Base-by-base conservation (phyloP, 2,329 filamentous ascomycete genomes). In the Aplosporella prunicola region DNA sequence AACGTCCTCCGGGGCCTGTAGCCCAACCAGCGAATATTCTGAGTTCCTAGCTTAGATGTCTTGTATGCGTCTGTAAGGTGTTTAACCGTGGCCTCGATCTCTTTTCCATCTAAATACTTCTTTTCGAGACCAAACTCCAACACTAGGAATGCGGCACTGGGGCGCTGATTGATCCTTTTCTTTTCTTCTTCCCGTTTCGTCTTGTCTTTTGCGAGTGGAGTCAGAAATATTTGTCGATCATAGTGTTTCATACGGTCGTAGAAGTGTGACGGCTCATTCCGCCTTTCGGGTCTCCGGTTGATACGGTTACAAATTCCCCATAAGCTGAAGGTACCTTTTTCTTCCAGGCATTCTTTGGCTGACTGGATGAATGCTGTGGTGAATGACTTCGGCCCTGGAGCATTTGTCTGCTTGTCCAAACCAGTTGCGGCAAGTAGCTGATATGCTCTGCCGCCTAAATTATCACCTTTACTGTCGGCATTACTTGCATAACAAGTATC, bases 401-500 rank as follows among this genome's bases (percentile, higher is more conserved):
- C 35, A 5, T 50, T 45, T 2, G 56, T 60, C 2, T 49, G 51
- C 5, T 44, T 25, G 35, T 59, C 44, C 3, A 49, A 44, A 2
- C 42, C 40, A 30, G 53, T 57, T 1, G 56, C 56, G 29, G 52
- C 53, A 7, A 60, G 41, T 2, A 59, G 37, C 31, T 60, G 55
- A 10, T 58, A 58, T 5, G 51, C 55, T 30, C 50, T 44, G 4
- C 41, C 44, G 7, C 50, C 45, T 9, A 48, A 46, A 23, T 40
- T 49, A 9, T 40, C 45, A 1, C 52, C 52, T 28, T 60, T 59
- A 10, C 45, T 29, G n/a, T n/a, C 40, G 5, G 52, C 37, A 35
- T 61, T 60, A 47, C 54, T 57, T 0, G 57, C 45, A 32, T 55
- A 62, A 50, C 60, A 63, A 0, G 55, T 55, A 36, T 63, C 60